These are phyloP conservation scores for Starmera amethionina DNA, from an alignment of 805 yeast species.

Conservation along the genomic window DNA sequence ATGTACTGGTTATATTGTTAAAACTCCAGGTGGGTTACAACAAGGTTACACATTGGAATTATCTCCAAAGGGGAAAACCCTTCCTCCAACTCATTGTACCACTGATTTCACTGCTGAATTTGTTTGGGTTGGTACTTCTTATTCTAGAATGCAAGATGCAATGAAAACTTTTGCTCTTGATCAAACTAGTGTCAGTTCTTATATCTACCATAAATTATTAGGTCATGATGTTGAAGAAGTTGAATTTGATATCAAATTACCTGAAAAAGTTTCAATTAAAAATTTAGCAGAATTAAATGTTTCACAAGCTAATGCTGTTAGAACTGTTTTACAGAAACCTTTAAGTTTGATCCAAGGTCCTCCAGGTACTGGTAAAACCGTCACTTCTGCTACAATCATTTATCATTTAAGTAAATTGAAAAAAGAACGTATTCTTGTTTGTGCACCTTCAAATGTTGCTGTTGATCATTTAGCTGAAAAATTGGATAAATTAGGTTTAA, in stretches of 20 bases:
- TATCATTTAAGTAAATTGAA: conserved; percentile 60
- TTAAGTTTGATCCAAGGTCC: conserved; percentile 88
- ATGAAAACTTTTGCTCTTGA: conserved; percentile 61
- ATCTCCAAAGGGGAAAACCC: conserved; percentile 26
- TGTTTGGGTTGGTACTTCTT: conserved; percentile 83
- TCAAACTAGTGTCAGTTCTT: conserved; percentile 59
- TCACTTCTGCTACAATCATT: conserved; percentile 81
- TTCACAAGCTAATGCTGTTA: conserved; percentile 75
- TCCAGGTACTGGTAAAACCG: conserved; percentile 95
- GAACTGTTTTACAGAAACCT: conserved; percentile 57
- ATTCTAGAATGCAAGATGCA: conserved; percentile 77
- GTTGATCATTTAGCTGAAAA: conserved; percentile 83
- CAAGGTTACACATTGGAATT: conserved; percentile 71
- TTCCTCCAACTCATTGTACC: conserved; percentile 51
- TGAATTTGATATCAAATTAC: conserved; percentile 52
- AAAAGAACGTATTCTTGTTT: conserved; percentile 63
- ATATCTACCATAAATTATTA: conserved; percentile 64
- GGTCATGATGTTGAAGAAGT: conserved; percentile 70
- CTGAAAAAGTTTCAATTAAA: conserved; percentile 51
- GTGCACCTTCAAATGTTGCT: conserved; percentile 95
- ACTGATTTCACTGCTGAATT: conserved; percentile 75
- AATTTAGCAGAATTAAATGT: conserved; percentile 61
- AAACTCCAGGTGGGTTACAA: conserved; percentile 54
- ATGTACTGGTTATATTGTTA: conserved; percentile 59
- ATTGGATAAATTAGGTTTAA: conserved; percentile 57